These are phyloP conservation scores for Xylaria multiplex DNA, from an alignment of 2,329 filamentous ascomycete species.

Conservation along the genomic window DNA sequence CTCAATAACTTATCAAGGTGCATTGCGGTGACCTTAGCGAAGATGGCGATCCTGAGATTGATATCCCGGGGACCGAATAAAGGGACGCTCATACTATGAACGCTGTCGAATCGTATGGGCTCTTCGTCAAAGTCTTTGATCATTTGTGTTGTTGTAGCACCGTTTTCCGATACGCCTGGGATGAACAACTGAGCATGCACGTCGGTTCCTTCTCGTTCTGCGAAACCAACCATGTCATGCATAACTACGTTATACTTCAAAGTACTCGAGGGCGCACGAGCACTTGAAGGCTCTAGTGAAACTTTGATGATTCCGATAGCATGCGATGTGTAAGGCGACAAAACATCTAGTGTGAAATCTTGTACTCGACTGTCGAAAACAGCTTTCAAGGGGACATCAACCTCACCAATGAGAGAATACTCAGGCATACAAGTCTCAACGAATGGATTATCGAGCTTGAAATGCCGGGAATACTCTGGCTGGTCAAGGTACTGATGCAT, in stretches of 20 bases:
- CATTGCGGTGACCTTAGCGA: constrained; percentile 89
- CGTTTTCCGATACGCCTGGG: constrained; percentile 87
- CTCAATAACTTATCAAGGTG: constrained; percentile 96
- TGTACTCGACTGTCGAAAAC: constrained; percentile 96
- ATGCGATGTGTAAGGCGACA: constrained; percentile 91
- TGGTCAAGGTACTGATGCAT: constrained; percentile 97
- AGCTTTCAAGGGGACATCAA: constrained; percentile 88
- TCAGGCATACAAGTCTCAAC: constrained; percentile 89
- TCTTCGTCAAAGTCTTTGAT: constrained; percentile 94
- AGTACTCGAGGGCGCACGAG: constrained; percentile 88
- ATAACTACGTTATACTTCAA: constrained; percentile 99
- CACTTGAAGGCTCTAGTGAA: constrained; percentile 91
- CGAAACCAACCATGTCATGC: constrained; percentile 94
- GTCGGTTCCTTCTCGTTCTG: constrained; percentile 93
- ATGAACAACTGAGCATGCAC: constrained; percentile 98
- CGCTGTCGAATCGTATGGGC: constrained; percentile 92
- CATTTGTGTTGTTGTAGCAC: constrained; percentile 94
- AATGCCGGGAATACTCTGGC: constrained; percentile 92
- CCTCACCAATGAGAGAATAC: constrained; percentile 92
- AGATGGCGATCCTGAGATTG: constrained; percentile 86
- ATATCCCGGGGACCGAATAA: constrained; percentile 79
- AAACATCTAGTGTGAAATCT: constrained; percentile 89
- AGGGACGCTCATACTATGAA: constrained; percentile 96
- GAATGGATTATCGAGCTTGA: constrained; percentile 93
- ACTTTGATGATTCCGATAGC: constrained; percentile 91